Evolutionary conservation across 2,329 filamentous ascomycete genomes (phyloP).

Genomic region (Fonsecaea nubica): DNA sequence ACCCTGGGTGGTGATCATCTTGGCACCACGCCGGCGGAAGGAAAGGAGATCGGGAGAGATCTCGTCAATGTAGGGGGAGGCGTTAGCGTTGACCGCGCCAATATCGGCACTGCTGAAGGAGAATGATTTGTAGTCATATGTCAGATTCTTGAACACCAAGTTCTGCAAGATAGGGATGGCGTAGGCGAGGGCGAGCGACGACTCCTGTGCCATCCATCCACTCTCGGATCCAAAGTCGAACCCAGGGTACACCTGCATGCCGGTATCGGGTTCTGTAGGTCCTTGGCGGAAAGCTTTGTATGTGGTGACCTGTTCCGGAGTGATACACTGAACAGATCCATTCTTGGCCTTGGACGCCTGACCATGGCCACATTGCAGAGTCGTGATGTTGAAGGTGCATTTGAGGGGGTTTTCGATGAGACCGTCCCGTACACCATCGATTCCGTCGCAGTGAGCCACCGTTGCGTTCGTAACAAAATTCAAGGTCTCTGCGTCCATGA

Average conservation of each 20-base stretch:
- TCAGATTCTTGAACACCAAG: neutral
- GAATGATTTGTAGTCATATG: neutral
- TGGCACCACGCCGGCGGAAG: neutral
- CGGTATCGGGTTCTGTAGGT: neutral
- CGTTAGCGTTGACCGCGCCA: neutral
- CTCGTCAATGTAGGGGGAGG: neutral
- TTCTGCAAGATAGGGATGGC: conserved; percentile 7
- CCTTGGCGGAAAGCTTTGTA: neutral
- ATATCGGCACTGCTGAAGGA: neutral
- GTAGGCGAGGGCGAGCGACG: neutral
- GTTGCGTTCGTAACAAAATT: neutral
- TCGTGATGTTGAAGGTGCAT: neutral
- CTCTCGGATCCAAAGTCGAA: neutral
- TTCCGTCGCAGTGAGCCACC: neutral
- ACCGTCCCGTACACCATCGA: neutral
- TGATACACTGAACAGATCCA: neutral
- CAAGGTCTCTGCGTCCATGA: neutral
- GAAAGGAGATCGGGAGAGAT: neutral
- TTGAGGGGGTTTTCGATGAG: conserved; percentile 1
- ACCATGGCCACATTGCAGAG: neutral
- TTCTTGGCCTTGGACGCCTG: neutral
- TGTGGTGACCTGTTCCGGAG: neutral
- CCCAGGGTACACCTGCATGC: neutral
- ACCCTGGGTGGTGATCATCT: neutral
- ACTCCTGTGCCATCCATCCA: neutral